Base-by-base conservation (phyloP, 2,329 filamentous ascomycete species). In the Alternaria angustiovoidea region DNA sequence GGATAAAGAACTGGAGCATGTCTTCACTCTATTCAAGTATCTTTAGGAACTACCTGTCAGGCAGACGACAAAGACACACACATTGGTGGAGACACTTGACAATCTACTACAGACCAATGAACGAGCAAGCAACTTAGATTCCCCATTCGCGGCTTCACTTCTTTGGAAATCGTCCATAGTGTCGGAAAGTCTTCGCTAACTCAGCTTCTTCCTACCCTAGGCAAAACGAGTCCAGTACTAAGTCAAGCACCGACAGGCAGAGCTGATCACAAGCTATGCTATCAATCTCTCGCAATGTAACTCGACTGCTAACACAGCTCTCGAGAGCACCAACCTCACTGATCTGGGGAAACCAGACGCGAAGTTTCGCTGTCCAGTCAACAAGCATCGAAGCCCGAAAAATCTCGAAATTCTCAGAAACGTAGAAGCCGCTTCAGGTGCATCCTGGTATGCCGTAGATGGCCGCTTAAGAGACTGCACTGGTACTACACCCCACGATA, bases 391-490 rank as follows among this genome's bases (percentile, higher is more conserved):
- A 1, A 86, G 76, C 1, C 77, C 75, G 42, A 78, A 80, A 7
- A 86, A 16, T 43, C 8, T 48, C 24, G 16, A 81, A 0, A 75
- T 80, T 41, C 48, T 36, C 8, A 32, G 51, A 14, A 11, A 30
- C 11, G 84, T 85, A 0, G 85, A 88, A 69, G 32, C 47, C 0
- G 75, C 79, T 12, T 73, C 87, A 8, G 83, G 86, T 61, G 57
- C 47, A 0, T 83, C 86, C 59, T 87, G 84, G 84, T 58, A 51
- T 2, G 67, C 54, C 0, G 55, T 57, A 18, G 78, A 83, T 54
- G 43, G 28, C 26, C 39, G 57, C 30, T 62, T 12, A 5, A 14
- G 36, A 46, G 34, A 26, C 18, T 8, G 26, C 34, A 20, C 28
- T 30, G 58, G 59, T n/a, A 64, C 26, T 12, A 57, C 58, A 5